Percentiles rank a stretch among this genome's conserved stretches.
These are phyloP conservation scores for Physcomitrellopsis africana DNA, from an alignment of 225 moss, liverwort and hornwort species.

Conservation along the genomic window DNA sequence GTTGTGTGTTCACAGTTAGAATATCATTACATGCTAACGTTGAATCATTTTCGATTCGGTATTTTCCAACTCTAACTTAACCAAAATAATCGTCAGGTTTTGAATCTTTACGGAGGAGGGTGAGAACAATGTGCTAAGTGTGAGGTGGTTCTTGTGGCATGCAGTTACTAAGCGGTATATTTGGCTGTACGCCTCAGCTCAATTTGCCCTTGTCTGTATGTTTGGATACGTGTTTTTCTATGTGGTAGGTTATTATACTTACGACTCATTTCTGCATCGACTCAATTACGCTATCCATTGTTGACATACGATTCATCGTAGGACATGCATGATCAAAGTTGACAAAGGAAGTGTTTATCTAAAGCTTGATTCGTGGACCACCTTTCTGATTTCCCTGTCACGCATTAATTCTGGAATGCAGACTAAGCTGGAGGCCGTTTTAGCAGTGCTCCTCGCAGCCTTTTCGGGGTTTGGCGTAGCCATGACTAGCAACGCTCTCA, in stretches of 20 bases:
- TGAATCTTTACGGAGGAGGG: neutral
- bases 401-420: constrained; percentile 19
- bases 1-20: neutral
- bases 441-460: constrained; percentile 51
- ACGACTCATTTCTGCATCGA: constrained; percentile 1
- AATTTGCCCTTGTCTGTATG: constrained; percentile 51
- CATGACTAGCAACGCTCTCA: constrained; percentile 54
- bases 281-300: constrained; percentile 1
- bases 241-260: constrained; percentile 31
- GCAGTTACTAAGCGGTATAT: constrained; percentile 53
- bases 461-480: constrained; percentile 57
- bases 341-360: too few relatives aligned
- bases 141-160: constrained; percentile 29
- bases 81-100: neutral
- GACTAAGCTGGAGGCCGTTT: constrained; percentile 51
- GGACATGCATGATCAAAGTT: neutral
- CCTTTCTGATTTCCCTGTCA: neutral
- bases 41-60: neutral
- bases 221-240: constrained; percentile 51
- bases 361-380: constrained; percentile 4
- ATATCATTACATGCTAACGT: neutral
- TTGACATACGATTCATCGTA: constrained; percentile 1
- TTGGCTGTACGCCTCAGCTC: constrained; percentile 54
- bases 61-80: neutral
- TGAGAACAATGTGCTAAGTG: constrained; percentile 24